phyloP scores from a whole-genome alignment of 2,329 filamentous ascomycete species.

The Zasmidium citrigriseum region DNA sequence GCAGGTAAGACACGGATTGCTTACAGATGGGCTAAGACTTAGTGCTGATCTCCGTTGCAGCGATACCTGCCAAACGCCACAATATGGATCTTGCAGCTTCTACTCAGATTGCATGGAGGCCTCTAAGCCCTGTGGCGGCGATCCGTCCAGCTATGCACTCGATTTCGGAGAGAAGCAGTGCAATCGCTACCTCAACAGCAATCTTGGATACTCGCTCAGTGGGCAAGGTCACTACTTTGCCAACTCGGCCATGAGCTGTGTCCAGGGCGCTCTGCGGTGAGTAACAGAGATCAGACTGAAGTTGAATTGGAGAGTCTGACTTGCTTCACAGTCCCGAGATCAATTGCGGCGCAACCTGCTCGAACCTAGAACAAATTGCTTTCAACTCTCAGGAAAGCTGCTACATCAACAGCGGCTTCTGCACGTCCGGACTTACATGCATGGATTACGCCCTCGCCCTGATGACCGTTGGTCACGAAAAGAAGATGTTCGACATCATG shows the following conservation, averaged over 20 bases:
- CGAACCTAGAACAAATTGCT: neutral
- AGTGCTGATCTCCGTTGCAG: neutral
- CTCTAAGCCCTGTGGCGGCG: neutral
- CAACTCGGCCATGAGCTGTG: neutral
- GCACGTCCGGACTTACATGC: neutral
- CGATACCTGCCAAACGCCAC: neutral
- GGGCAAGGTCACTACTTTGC: neutral
- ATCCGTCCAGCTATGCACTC: neutral
- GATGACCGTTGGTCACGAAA: neutral
- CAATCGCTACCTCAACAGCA: neutral
- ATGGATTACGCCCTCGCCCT: neutral
- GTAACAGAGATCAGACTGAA: neutral
- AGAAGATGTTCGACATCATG: neutral
- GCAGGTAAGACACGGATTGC: too few relatives aligned
- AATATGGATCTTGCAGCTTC: neutral
- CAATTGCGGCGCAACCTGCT: neutral
- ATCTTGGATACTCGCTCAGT: neutral
- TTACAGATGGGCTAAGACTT: too few relatives aligned
- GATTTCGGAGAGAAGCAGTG: neutral
- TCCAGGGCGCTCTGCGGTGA: neutral
- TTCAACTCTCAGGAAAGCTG: neutral
- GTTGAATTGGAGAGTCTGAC: neutral
- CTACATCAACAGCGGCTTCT: neutral
- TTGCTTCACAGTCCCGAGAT: neutral
- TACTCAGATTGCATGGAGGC: neutral